phyloP scores from a whole-genome alignment of 768 basidiomycete genomes.

The Naganishia randhawae region DNA sequence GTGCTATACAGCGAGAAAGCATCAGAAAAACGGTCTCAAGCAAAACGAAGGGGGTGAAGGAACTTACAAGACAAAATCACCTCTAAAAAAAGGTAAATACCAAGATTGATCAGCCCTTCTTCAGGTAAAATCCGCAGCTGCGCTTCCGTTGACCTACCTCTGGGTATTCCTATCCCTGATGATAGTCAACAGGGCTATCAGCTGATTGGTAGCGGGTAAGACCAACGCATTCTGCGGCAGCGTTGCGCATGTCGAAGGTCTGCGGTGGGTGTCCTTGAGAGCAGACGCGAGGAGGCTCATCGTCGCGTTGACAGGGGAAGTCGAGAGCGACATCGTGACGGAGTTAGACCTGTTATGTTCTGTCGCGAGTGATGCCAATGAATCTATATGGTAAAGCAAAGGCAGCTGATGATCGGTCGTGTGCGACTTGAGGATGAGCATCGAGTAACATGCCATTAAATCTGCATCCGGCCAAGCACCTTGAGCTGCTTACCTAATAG shows the following conservation, averaged over 20 bases:
- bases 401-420: background rate
- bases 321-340: conserved; percentile 5
- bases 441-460: too few species aligned
- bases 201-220: conserved; percentile 81
- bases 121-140: background rate
- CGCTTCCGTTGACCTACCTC: conserved; percentile 48
- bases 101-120: background rate
- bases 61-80: conserved; percentile 80
- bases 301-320: conserved; percentile 12
- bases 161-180: conserved; percentile 82
- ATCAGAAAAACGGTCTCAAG: background rate
- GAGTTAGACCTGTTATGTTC: background rate
- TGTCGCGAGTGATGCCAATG: background rate
- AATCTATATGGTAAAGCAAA: too few species aligned
- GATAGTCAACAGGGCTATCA: conserved; percentile 92
- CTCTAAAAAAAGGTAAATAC: conserved; percentile 49
- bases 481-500: background rate
- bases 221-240: conserved; percentile 82
- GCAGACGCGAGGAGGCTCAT: conserved; percentile 22
- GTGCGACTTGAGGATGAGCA: background rate
- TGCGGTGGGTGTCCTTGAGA: conserved; percentile 17
- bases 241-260: conserved; percentile 31
- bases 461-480: background rate
- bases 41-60: background rate
- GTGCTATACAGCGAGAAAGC: conserved; percentile 34